A percentile compares a stretch with the other conserved stretches of the same genome.
Evolutionary conservation across 306 rosid species (phyloP).

Genomic region (Vigna angularis): DNA sequence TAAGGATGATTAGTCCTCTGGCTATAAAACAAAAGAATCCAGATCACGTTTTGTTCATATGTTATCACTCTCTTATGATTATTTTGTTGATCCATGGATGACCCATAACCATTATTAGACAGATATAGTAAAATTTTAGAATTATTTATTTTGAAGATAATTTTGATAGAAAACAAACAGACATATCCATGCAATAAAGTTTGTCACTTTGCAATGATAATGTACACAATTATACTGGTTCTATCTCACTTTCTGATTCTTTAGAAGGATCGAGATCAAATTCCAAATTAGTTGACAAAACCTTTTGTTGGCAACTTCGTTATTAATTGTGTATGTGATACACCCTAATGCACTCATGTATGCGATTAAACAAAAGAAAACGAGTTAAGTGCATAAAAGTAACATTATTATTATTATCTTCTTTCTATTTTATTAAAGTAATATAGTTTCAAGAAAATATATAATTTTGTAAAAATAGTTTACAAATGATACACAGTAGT

Average conservation of each 20-base stretch:
- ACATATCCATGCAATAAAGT: not conserved
- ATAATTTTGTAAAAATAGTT: no score
- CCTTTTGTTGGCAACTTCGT: not conserved
- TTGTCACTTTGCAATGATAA: constrained; percentile 30
- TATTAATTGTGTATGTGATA: not conserved
- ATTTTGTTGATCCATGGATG: not conserved
- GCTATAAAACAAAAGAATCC: constrained; percentile 33
- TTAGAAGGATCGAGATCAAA: not conserved
- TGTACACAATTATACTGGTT: no score
- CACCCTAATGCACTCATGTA: not conserved
- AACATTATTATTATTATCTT: not conserved
- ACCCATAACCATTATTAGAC: not conserved
- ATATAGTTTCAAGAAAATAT: no score
- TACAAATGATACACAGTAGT: no score
- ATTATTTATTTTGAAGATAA: constrained; percentile 6
- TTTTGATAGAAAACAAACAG: constrained; percentile 33
- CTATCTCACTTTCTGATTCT: not conserved
- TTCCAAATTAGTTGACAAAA: constrained; percentile 7
- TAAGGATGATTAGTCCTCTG: constrained; percentile 8
- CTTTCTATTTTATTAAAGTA: not conserved
- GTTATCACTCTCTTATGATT: constrained; percentile 26
- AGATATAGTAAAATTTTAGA: not conserved
- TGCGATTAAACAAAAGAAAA: not conserved
- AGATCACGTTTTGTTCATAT: constrained; percentile 32
- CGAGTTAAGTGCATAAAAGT: not conserved